Evolutionary conservation across 225 moss, liverwort and hornwort genomes (phyloP).

Genomic region (Pseudoscleropodium purum): DNA sequence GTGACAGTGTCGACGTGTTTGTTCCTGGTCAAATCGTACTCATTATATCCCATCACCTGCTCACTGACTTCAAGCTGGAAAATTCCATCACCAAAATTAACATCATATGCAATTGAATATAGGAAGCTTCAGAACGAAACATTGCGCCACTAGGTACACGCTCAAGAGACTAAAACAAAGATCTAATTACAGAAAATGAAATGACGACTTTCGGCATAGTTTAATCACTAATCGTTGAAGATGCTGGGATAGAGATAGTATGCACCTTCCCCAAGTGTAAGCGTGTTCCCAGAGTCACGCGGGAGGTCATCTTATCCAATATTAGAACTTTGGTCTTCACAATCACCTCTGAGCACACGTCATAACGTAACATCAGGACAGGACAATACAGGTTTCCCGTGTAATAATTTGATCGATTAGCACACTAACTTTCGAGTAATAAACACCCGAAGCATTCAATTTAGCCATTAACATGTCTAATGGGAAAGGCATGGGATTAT

Average conservation of each 20-base stretch:
- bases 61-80: constrained; percentile 57
- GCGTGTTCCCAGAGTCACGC: constrained; percentile 30
- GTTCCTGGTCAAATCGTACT: constrained; percentile 36
- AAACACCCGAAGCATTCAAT: neutral
- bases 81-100: neutral
- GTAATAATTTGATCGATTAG: neutral
- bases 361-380: neutral
- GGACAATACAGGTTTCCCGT: neutral
- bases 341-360: constrained; percentile 36
- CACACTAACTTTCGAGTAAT: neutral
- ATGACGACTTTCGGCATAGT: neutral
- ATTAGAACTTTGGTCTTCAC: constrained; percentile 40
- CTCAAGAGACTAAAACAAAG: neutral
- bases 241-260: neutral
- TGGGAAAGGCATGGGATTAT: neutral
- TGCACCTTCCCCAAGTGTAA: constrained; percentile 55
- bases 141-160: neutral
- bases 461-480: neutral
- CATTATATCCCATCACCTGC: constrained; percentile 43
- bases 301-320: constrained; percentile 32
- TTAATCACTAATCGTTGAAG: neutral
- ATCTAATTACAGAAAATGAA: neutral
- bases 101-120: neutral
- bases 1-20: constrained; percentile 20
- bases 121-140: neutral